Conservation (phyloP, 345 rosid genomes). For the Citrus trifoliata region DNA sequence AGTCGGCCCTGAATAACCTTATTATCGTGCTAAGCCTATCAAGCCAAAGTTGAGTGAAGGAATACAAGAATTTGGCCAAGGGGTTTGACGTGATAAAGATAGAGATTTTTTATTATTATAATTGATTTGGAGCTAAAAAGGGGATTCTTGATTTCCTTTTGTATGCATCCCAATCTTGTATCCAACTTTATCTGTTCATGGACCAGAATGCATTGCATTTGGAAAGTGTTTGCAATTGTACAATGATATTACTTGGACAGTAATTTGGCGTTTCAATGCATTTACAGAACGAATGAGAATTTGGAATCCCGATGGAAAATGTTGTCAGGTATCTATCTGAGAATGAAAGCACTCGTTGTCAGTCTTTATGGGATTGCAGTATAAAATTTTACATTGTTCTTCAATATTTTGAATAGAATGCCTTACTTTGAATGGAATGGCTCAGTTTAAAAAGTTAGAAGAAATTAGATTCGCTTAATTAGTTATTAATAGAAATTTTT, state of each 20-base stretch:
- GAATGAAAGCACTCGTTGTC: constrained; percentile 34
- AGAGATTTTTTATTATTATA: background rate
- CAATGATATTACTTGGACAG: background rate
- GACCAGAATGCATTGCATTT: background rate
- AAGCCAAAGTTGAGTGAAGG: too few relatives aligned
- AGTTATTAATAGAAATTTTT: too few relatives aligned
- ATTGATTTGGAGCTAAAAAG: background rate
- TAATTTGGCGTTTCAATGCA: constrained; percentile 24
- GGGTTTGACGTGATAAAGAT: background rate
- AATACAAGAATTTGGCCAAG: too few relatives aligned
- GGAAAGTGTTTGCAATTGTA: too few relatives aligned
- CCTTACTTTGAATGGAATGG: too few relatives aligned
- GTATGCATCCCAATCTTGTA: background rate
- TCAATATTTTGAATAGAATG: too few relatives aligned
- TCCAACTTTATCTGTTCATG: background rate
- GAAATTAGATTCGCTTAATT: too few relatives aligned
- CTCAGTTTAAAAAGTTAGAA: too few relatives aligned
- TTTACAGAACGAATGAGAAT: constrained; percentile 46
- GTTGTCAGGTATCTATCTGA: constrained; percentile 34
- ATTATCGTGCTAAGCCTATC: too few relatives aligned
- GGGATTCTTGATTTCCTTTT: background rate
- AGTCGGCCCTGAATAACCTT: too few relatives aligned
- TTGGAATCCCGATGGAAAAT: constrained; percentile 40
- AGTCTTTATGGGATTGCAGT: constrained; percentile 11
- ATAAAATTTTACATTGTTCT: too few relatives aligned